Evolutionary conservation across 768 basidiomycete species (phyloP), one percentile per base, ranked within the genome.

Genomic region (Collybia sordida): DNA sequence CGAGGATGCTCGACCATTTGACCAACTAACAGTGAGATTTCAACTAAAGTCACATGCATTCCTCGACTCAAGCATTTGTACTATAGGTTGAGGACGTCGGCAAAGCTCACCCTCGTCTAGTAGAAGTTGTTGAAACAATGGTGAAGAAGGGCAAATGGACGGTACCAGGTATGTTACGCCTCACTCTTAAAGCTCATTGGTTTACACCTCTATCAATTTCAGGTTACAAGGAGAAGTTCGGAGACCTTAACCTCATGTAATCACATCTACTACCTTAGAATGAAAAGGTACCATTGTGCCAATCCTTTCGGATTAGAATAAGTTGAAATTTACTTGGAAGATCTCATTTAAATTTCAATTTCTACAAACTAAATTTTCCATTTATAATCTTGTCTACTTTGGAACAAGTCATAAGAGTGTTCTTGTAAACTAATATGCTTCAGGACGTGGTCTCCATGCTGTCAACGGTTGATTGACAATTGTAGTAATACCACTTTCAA

Each of bases 131-230:
- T 52, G 93, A 98, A 74, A 89, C 79, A 58, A 96, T 97, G 93
- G 70, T 98, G 56, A 86, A 88, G 82, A 94, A 98, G 76, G 95
- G 95, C 71, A 97, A 98, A 77, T 97, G 93, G 88, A 93, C 88
- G 62, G 95, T 98, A 51, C 96, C 96, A 62, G 95, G 94, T 87
- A 65, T 47, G 77, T 62, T 25, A 14, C 6, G 4, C 24, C 28
- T 41, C 27, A 42, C 12, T 17, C 49, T 7, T 18, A 39, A 42
- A 4, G 21, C 35, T 42, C 25, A 5, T 34, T 52, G 38, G 46
- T 51, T 38, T 38, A 40, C 42, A 40, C 42, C 21, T 35, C 15
- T 6, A 23, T 42, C 18, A 27, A 40, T 46, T 37, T 27, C 60
- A 89, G 87, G 89, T 31, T 91, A 91, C 83, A 86, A 90, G 79